Evolutionary conservation across 78 protist species (phyloP), one percentile per base, ranked within the genome.

Genomic region (Pigoraptor vietnamica): DNA sequence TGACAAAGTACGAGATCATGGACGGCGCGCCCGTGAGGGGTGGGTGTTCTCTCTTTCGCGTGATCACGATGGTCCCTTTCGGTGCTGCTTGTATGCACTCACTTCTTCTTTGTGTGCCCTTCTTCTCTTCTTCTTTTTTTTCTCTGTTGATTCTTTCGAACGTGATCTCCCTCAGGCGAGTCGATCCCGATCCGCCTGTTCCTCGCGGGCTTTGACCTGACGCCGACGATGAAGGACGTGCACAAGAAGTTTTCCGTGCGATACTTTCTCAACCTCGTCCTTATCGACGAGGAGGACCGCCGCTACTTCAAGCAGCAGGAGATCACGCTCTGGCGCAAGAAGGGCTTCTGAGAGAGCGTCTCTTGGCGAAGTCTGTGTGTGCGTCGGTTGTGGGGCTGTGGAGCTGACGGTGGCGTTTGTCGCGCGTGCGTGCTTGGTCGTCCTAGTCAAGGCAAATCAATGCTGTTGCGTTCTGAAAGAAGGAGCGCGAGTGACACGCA

Each of bases 1-100:
- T 99, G 38, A 93, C 99, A 25, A 98, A 97, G 90, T 98, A 96
- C 56, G 99, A 99, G 84, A 97, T 99, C 90, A 99, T 99, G 99
- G 99, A 99, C 90, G 99, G 99, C 86, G 95, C 97, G 0, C 99
- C 99, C 32, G 99, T 97, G 25, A 93, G 95, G 10, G 98, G 96
- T 94, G 90, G 24, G 79, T 32, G 36, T 24, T 32, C 39, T 24
- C n/a, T n/a, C n/a, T n/a, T n/a, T n/a, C 40, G 23, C 23, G 2
- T 33, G 23, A 9, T 21, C 88, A 25, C 29, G 84, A n/a, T n/a
- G n/a, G n/a, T n/a, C n/a, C n/a, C n/a, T n/a, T n/a, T n/a, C n/a
- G n/a, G n/a, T n/a, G n/a, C 10, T 21, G 21, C 39, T 23, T 21
- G 19, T 21, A 86, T 21, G 21, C 88, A 86, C 88, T 23, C 39